A percentile compares a stretch with the other conserved stretches of the same genome.
These are phyloP conservation scores for Cochliopodium minus DNA, from an alignment of 208 protist genomes.

Conservation along the genomic window DNA sequence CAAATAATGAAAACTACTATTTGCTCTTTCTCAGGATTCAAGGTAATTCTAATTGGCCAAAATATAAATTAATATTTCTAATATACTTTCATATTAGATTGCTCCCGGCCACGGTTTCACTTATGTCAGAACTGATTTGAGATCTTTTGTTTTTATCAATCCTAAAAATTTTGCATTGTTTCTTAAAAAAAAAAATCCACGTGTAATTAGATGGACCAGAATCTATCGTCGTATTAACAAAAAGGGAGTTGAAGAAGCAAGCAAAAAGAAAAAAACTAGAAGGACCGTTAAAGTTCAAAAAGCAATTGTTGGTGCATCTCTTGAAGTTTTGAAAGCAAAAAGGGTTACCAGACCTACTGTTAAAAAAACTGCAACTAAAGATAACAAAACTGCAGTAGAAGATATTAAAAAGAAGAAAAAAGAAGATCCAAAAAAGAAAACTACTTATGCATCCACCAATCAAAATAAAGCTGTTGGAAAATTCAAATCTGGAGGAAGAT, in stretches of 20 bases:
- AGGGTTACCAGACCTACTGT: too few relatives aligned
- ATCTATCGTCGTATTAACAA: slow-evolving; percentile 9
- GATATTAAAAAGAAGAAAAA: too few relatives aligned
- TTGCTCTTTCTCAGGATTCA: slow-evolving; percentile 9
- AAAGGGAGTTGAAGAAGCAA: slow-evolving; percentile 3
- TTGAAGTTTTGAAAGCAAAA: slow-evolving; percentile 7
- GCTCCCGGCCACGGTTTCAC: background rate
- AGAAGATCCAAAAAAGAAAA: too few relatives aligned
- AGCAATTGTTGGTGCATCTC: slow-evolving; percentile 3
- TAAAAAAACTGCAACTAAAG: too few relatives aligned
- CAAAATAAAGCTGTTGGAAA: too few relatives aligned
- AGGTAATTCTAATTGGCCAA: slow-evolving; percentile 7
- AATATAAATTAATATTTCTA: slow-evolving; percentile 9
- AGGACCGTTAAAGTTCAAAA: background rate
- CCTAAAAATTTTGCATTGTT: background rate
- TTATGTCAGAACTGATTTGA: background rate
- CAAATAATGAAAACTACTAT: too few relatives aligned
- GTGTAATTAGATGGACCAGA: slow-evolving; percentile 6
- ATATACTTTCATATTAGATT: too few relatives aligned
- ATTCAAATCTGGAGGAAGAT: too few relatives aligned
- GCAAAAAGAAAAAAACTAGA: background rate
- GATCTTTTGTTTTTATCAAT: background rate
- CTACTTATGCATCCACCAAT: too few relatives aligned
- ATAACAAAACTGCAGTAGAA: too few relatives aligned
- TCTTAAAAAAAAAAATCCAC: background rate